Conservation (phyloP, 2,329 filamentous ascomycete genomes). For the Microsporum ferrugineum region DNA sequence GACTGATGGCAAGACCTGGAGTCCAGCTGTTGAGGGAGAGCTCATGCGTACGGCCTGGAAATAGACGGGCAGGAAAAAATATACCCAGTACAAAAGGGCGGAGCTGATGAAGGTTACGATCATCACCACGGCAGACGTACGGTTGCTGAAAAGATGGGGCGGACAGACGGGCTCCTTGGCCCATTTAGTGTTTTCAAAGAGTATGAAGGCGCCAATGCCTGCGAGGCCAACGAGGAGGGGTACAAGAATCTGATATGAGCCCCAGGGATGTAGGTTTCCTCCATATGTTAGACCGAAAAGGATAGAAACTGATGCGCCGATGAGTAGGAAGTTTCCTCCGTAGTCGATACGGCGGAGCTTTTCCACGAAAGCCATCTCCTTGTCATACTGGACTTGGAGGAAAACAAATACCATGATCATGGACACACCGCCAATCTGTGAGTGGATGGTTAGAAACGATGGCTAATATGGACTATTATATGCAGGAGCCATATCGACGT, state of each 20-base stretch:
- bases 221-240: constrained; percentile 8
- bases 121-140: constrained; percentile 29
- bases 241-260: constrained; percentile 5
- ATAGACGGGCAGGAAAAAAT: constrained; percentile 13
- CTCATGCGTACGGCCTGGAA: constrained; percentile 34
- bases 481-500: constrained; percentile 14
- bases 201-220: constrained; percentile 3
- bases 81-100: constrained; percentile 22
- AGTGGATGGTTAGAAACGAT: background rate
- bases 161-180: constrained; percentile 32
- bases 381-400: constrained; percentile 13
- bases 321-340: constrained; percentile 6
- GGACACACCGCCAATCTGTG: constrained; percentile 7
- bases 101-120: constrained; percentile 30
- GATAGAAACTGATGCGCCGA: constrained; percentile 3
- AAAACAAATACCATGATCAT: constrained; percentile 20
- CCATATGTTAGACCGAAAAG: constrained; percentile 5
- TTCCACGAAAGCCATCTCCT: background rate
- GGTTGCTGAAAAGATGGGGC: constrained; percentile 34
- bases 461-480: background rate
- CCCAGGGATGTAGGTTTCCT: constrained; percentile 6
- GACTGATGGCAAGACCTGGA: constrained; percentile 23
- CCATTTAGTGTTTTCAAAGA: constrained; percentile 5
- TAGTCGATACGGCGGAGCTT: constrained; percentile 7
- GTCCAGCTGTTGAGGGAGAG: constrained; percentile 24